Evolutionary conservation across 2,329 filamentous ascomycete genomes (phyloP).

Genomic region (Phialophora macrospora): DNA sequence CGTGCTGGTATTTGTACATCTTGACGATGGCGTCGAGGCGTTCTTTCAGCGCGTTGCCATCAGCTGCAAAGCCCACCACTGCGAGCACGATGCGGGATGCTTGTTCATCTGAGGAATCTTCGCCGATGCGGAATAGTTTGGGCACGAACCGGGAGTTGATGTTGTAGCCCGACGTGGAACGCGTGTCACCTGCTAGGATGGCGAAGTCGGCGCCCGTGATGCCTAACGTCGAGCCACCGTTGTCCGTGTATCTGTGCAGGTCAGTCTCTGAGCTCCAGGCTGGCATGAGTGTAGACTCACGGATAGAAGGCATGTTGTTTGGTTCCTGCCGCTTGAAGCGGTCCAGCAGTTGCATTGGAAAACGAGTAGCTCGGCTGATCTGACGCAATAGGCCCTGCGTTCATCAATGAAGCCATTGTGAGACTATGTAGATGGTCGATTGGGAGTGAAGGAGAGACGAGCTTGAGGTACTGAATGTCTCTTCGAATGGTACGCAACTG

Average conservation of each 20-base stretch:
- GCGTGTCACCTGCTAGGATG: conserved; percentile 96
- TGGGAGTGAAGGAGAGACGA: conserved; percentile 15
- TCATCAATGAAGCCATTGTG: conserved; percentile 61
- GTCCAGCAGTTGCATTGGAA: conserved; percentile 53
- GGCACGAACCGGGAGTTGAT: conserved; percentile 97
- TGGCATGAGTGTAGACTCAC: conserved; percentile 59
- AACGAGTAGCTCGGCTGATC: conserved; percentile 66
- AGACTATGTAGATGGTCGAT: conserved; percentile 5
- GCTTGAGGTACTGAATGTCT: conserved; percentile 10
- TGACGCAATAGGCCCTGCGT: conserved; percentile 54
- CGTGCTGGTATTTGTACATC: conserved; percentile 98
- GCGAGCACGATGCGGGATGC: conserved; percentile 87
- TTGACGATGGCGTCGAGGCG: conserved; percentile 93
- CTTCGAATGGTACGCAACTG: conserved; percentile 22
- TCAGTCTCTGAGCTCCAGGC: conserved; percentile 9
- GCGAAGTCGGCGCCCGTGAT: conserved; percentile 94
- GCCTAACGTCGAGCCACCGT: conserved; percentile 93
- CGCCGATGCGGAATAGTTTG: conserved; percentile 97
- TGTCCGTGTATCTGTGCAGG: conserved; percentile 79
- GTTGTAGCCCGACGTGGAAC: conserved; percentile 93
- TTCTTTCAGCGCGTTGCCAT: conserved; percentile 91
- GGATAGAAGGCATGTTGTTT: conserved; percentile 88
- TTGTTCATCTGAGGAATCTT: conserved; percentile 66
- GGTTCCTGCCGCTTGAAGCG: conserved; percentile 53
- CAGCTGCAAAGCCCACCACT: conserved; percentile 93